Evolutionary conservation across 164 flowering plant genomes (phyloP).

Genomic region (Cinnamomum micranthum): DNA sequence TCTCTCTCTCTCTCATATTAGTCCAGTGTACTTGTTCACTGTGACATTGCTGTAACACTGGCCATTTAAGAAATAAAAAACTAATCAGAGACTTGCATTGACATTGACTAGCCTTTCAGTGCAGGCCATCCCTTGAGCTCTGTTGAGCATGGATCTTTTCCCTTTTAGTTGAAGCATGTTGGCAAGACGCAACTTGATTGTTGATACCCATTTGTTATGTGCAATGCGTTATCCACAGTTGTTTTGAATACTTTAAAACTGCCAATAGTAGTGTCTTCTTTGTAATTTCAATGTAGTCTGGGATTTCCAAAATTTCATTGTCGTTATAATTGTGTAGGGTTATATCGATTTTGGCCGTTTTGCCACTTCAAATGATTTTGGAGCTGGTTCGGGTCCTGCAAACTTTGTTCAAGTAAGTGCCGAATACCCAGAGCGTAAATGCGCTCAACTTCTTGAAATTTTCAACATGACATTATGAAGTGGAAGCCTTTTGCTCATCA

Average conservation of each 20-base stretch:
- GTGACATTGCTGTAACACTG: background rate
- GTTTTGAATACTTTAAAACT: background rate
- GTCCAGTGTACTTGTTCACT: background rate
- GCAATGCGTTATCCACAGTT: background rate
- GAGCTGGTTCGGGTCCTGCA: constrained; percentile 54
- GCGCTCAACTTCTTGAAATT: background rate
- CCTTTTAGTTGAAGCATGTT: background rate
- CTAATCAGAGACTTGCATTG: background rate
- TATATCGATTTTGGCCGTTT: constrained; percentile 83
- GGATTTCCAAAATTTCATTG: background rate
- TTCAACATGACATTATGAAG: background rate
- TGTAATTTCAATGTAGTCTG: background rate
- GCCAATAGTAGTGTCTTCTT: background rate
- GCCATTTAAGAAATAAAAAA: background rate
- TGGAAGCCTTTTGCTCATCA: background rate
- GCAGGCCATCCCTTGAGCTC: background rate
- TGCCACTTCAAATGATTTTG: constrained; percentile 52
- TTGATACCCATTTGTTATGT: no score
- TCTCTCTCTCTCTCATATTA: background rate
- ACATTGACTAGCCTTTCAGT: background rate
- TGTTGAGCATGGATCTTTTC: background rate
- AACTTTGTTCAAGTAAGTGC: constrained; percentile 78
- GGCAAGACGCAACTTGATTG: no score
- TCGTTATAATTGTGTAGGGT: constrained; percentile 50
- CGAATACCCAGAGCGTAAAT: background rate